phyloP scores from a whole-genome alignment of 1,284 basidiomycete species.

The Cryptococcus sp. region DNA sequence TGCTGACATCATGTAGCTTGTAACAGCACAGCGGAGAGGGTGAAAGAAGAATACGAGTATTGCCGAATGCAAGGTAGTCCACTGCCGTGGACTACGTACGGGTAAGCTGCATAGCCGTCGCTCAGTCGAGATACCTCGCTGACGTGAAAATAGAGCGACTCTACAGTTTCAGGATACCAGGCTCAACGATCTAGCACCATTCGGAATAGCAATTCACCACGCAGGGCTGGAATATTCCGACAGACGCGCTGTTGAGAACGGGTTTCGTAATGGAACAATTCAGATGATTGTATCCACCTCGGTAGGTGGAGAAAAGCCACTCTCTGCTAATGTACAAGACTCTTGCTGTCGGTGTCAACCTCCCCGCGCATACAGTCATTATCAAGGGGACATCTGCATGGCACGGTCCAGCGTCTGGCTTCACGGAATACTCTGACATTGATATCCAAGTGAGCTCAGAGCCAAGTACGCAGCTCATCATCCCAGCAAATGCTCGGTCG shows the following conservation, averaged over 20 bases:
- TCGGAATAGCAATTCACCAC: slow-evolving; percentile 59
- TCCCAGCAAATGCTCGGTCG: slow-evolving; percentile 55
- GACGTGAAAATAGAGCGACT: too few relatives aligned
- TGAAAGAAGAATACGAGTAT: slow-evolving; percentile 70
- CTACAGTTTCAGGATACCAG: slow-evolving; percentile 26
- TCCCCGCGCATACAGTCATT: slow-evolving; percentile 55
- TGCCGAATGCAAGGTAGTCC: slow-evolving; percentile 58
- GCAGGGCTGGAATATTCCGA: slow-evolving; percentile 57
- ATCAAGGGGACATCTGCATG: slow-evolving; percentile 52
- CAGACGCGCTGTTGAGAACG: slow-evolving; percentile 54
- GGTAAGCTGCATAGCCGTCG: too few relatives aligned
- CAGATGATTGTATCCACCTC: slow-evolving; percentile 52
- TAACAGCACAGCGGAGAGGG: slow-evolving; percentile 65
- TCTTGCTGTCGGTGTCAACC: slow-evolving; percentile 59
- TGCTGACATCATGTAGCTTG: slow-evolving; percentile 29
- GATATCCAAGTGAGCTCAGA: slow-evolving; percentile 47
- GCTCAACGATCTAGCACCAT: slow-evolving; percentile 30
- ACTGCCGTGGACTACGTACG: slow-evolving; percentile 63
- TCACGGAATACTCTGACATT: slow-evolving; percentile 52
- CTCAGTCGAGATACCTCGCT: too few relatives aligned
- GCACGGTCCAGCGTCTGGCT: slow-evolving; percentile 34
- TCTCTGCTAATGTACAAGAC: slow-evolving; percentile 40
- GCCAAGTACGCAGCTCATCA: background rate
- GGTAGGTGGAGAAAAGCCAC: slow-evolving; percentile 26
- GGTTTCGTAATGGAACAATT: slow-evolving; percentile 52